Percentiles rank a stretch among this genome's conserved stretches.
Evolutionary conservation across 2,329 filamentous ascomycete genomes (phyloP).

Genomic region (Trichophyton verrucosum): DNA sequence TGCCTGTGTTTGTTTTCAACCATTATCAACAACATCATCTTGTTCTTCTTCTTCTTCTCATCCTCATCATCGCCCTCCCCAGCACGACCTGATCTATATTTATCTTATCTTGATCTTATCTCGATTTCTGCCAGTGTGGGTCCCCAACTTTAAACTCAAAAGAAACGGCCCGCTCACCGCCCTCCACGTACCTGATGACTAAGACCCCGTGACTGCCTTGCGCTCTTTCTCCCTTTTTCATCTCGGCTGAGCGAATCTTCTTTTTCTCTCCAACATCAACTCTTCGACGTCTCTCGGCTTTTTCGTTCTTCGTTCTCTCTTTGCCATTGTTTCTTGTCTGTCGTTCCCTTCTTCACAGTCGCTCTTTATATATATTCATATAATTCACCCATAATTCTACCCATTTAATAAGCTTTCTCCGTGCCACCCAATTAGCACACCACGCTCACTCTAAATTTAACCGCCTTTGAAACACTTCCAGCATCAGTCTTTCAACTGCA

Average conservation of each 20-base stretch:
- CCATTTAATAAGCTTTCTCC: slow-evolving; percentile 2
- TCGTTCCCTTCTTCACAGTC: not conserved
- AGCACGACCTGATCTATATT: not conserved
- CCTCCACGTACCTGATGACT: not conserved
- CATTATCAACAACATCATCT: too few relatives aligned
- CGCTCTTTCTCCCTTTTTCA: not conserved
- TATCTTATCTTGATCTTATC: not conserved
- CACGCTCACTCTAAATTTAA: slow-evolving; percentile 3
- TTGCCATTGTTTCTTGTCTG: not conserved
- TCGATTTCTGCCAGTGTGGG: not conserved
- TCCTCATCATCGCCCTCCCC: too few relatives aligned
- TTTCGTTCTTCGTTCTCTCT: not conserved
- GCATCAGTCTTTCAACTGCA: slow-evolving; percentile 2
- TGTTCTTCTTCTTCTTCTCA: not conserved
- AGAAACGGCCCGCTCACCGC: slow-evolving; percentile 2
- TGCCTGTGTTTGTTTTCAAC: not conserved
- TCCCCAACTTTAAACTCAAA: not conserved
- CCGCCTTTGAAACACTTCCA: slow-evolving; percentile 4
- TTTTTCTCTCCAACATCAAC: not conserved
- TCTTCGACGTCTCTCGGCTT: not conserved
- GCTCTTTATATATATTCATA: slow-evolving; percentile 4
- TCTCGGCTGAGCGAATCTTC: not conserved
- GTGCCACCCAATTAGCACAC: not conserved
- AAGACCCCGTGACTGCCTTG: slow-evolving; percentile 3
- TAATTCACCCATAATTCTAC: slow-evolving; percentile 3